A percentile compares a stretch with the other conserved stretches of the same genome.
phyloP scores from a whole-genome alignment of 768 basidiomycete genomes.

The Auriscalpium microsporum region DNA sequence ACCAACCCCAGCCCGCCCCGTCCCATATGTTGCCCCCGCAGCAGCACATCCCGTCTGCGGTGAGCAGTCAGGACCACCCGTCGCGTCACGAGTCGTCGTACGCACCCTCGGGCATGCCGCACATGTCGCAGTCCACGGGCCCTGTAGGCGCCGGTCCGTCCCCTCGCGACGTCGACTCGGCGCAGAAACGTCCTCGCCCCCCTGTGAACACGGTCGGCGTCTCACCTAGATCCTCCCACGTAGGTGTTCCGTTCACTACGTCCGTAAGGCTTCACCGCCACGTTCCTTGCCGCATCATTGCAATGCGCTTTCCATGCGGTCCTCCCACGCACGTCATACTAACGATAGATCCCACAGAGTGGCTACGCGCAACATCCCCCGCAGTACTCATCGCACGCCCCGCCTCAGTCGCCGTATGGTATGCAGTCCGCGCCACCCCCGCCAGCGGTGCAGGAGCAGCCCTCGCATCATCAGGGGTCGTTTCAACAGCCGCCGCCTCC shows the following conservation, averaged over 20 bases:
- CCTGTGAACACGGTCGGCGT: slow-evolving; percentile 26
- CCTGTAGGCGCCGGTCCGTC: slow-evolving; percentile 9
- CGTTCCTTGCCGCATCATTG: background rate
- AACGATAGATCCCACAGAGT: slow-evolving; percentile 19
- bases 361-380: slow-evolving; percentile 25
- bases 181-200: slow-evolving; percentile 37
- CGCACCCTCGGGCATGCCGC: slow-evolving; percentile 18
- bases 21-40: slow-evolving; percentile 16
- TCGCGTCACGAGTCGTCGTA: slow-evolving; percentile 37
- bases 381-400: slow-evolving; percentile 36
- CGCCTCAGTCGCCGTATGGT: slow-evolving; percentile 24
- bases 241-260: slow-evolving; percentile 23
- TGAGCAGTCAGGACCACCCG: slow-evolving; percentile 17
- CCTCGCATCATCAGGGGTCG: slow-evolving; percentile 31
- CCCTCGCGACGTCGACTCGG: slow-evolving; percentile 26
- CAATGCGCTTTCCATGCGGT: background rate
- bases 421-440: slow-evolving; percentile 27
- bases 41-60: slow-evolving; percentile 12
- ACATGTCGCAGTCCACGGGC: slow-evolving; percentile 14
- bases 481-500: slow-evolving; percentile 32
- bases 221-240: slow-evolving; percentile 46
- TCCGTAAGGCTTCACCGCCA: slow-evolving; percentile 2
- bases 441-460: slow-evolving; percentile 34
- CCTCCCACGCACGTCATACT: background rate
- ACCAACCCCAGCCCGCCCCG: slow-evolving; percentile 11